Conservation (phyloP, 306 rosid species). For the Amphicarpaea edgeworthii region DNA sequence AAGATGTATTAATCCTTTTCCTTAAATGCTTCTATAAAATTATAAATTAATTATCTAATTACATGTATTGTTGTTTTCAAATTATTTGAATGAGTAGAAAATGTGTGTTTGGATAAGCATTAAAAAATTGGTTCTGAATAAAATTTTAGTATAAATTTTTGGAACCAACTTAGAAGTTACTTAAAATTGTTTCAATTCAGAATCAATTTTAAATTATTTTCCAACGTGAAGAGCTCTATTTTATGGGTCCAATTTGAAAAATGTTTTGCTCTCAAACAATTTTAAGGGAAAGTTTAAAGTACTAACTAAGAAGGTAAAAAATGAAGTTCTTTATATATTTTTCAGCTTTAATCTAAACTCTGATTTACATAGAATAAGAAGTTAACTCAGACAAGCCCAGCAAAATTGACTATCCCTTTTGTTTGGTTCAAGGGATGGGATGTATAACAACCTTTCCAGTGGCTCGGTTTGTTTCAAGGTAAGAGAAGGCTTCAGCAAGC, state of each 20-base stretch:
- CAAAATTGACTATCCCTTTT: conserved; percentile 45
- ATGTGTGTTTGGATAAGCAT: no score
- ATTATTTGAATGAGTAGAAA: background rate
- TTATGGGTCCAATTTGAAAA: background rate
- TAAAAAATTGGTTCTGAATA: no score
- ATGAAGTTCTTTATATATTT: background rate
- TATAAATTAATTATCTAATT: no score
- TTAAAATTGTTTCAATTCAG: no score
- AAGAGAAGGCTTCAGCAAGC: conserved; percentile 94
- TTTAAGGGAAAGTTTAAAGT: conserved; percentile 2
- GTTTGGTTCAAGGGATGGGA: conserved; percentile 70
- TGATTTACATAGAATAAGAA: conserved; percentile 36
- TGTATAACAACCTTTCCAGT: conserved; percentile 82
- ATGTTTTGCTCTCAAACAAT: background rate
- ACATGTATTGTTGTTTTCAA: background rate
- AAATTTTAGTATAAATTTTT: no score
- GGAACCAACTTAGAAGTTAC: no score
- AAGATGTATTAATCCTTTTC: background rate
- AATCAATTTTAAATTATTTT: no score
- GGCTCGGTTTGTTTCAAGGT: conserved; percentile 81
- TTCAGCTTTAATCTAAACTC: conserved; percentile 1
- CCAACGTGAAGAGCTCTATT: background rate
- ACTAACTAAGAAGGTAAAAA: background rate
- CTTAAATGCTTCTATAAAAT: background rate
- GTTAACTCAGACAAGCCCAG: conserved; percentile 9